A percentile compares a stretch with the other conserved stretches of the same genome.
These are phyloP conservation scores for Penicillium sp. DNA, from an alignment of 2,329 filamentous ascomycete species.

Conservation along the genomic window DNA sequence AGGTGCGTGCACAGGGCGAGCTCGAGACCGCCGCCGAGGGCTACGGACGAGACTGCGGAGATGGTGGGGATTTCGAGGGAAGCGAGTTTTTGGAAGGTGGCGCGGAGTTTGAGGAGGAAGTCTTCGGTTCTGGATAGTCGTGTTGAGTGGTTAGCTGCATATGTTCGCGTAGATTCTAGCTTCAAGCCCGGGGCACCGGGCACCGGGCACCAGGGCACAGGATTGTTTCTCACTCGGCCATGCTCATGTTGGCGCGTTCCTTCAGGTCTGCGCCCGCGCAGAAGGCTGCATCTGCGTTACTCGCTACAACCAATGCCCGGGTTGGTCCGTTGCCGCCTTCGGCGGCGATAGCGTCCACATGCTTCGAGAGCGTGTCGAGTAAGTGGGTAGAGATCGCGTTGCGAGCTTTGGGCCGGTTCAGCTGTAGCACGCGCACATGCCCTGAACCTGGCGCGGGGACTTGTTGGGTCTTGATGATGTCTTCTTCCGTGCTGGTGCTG, in stretches of 20 bases:
- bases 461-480: constrained; percentile 65
- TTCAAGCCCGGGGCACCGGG: neutral
- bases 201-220: neutral
- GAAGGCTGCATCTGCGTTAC: constrained; percentile 81
- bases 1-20: constrained; percentile 86
- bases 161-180: neutral
- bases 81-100: constrained; percentile 71
- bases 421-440: constrained; percentile 80
- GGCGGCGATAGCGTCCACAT: constrained; percentile 70
- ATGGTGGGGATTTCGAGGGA: constrained; percentile 85
- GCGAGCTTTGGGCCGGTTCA: constrained; percentile 80
- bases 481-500: constrained; percentile 36
- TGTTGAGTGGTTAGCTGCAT: constrained; percentile 2
- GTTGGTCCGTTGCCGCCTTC: constrained; percentile 62
- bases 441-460: constrained; percentile 76
- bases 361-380: constrained; percentile 66
- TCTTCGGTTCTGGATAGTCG: constrained; percentile 62
- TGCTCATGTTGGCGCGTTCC: constrained; percentile 73
- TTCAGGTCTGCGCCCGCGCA: constrained; percentile 95
- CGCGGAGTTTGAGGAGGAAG: constrained; percentile 76
- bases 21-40: constrained; percentile 91
- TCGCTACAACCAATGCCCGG: constrained; percentile 78
- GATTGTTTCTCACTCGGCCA: constrained; percentile 64
- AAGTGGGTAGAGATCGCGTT: constrained; percentile 87
- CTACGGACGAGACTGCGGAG: constrained; percentile 78